Base-by-base conservation (phyloP, 75 land plant genomes). In the Sequoiadendron giganteum region DNA sequence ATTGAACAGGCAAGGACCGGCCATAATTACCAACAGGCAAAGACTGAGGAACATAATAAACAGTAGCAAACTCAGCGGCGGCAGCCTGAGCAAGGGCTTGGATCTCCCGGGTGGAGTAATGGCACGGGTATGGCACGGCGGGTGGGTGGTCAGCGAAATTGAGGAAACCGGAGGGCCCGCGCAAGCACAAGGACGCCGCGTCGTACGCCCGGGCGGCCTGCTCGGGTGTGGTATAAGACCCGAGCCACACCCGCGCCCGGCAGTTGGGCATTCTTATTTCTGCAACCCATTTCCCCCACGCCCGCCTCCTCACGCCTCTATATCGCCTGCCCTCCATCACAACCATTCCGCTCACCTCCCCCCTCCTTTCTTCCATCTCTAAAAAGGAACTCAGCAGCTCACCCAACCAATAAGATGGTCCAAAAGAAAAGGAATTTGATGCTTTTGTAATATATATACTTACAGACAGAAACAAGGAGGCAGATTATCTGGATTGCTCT, bases 261-360 rank as follows among this genome's bases (percentile, higher is more conserved):
- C 85, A 84, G 25, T 85, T 90, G 49, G 91, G 91, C 54, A 55
- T 86, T 36, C 91, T 90, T 13, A 90, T 90, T 21, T 90, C 91
- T 1, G 91, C 55, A 1, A 90, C 91, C 91, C 91, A 90, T 52
- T 84, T 89, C 0, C 91, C 91, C 91, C 91, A 90, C 0, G 88
- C 48, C 40, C 91, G 9, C 40, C 87, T 82, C 61, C 91, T 47
- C 43, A 90, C 90, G 0, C 91, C 91, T 70, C 76, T 89, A 56
- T 89, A 90, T 2, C 49, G 30, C 32, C 32, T 82, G 15, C 42
- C 30, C 5, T 0, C 48, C 13, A 19, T 13, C 42, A 25, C 40
- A 8, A 5, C 3, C 10, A 4, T 9, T 10, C 2, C 48, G 1
- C 21, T 5, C 6, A 2, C n/a, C 38, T 39, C 47, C 47, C 48